Conservation (phyloP, 805 yeast species). For the Cyberlindnera bimundalis region DNA sequence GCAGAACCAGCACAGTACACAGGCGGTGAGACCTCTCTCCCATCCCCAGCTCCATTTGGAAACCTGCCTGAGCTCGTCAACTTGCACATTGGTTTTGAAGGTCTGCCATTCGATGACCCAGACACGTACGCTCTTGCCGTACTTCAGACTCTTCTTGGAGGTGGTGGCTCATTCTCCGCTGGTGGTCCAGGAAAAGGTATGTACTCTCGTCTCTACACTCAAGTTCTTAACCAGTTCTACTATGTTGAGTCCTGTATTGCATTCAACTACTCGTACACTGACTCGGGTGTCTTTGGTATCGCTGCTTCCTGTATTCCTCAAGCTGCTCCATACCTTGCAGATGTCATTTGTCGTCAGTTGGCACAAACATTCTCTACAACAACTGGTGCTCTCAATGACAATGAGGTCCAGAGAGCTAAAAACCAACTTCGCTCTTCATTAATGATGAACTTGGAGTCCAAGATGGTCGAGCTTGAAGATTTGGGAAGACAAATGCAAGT, state of each 20-base stretch:
- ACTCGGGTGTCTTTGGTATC: conserved; percentile 88
- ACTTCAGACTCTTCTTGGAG: conserved; percentile 86
- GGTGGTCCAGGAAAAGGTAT: conserved; percentile 99
- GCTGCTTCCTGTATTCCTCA: conserved; percentile 81
- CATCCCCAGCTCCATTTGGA: conserved; percentile 41
- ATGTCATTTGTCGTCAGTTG: conserved; percentile 67
- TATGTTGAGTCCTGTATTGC: conserved; percentile 85
- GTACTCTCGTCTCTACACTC: conserved; percentile 91
- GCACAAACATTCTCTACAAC: conserved; percentile 47
- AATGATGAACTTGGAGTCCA: conserved; percentile 89
- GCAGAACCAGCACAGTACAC: conserved; percentile 48
- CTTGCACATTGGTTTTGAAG: conserved; percentile 84
- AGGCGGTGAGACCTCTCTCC: conserved; percentile 55
- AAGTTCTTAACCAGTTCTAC: conserved; percentile 87
- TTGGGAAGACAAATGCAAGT: conserved; percentile 92
- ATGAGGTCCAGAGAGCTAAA: conserved; percentile 85
- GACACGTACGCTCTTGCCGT: conserved; percentile 91
- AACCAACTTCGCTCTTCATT: conserved; percentile 85
- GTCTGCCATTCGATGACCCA: conserved; percentile 75
- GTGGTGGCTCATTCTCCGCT: conserved; percentile 96
- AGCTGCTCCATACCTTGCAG: conserved; percentile 81
- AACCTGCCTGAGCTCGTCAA: conserved; percentile 75
- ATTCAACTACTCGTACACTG: conserved; percentile 86
- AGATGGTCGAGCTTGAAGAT: conserved; percentile 92
- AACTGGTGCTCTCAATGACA: conserved; percentile 58